Conservation (phyloP, 2,329 filamentous ascomycete species). For the Epichloe scottii region DNA sequence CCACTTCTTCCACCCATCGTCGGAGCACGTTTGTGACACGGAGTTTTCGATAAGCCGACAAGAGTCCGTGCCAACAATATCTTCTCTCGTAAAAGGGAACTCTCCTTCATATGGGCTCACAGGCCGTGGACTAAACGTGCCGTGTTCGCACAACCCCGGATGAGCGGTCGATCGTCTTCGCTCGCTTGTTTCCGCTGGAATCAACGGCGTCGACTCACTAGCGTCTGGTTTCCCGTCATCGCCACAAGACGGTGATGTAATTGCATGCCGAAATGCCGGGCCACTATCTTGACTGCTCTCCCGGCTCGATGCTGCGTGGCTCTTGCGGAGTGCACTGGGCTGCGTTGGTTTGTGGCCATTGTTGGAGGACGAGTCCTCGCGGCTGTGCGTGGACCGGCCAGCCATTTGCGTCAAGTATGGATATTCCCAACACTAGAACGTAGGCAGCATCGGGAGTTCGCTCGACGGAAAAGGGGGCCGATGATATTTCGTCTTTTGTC, state of each 20-base stretch:
- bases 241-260: conserved; percentile 3
- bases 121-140: conserved; percentile 62
- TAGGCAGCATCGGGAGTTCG: neutral
- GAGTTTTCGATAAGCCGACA: conserved; percentile 25
- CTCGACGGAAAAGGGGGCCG: neutral
- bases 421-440: neutral
- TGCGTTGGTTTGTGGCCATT: conserved; percentile 28
- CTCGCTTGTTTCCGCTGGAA: conserved; percentile 15
- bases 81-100: conserved; percentile 19
- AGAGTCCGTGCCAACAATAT: conserved; percentile 20
- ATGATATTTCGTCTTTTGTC: neutral
- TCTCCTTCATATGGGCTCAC: conserved; percentile 30
- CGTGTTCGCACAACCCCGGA: conserved; percentile 51
- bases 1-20: conserved; percentile 34
- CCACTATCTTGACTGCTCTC: conserved; percentile 9
- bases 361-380: conserved; percentile 15
- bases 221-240: conserved; percentile 12
- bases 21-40: conserved; percentile 24
- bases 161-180: conserved; percentile 13
- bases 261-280: conserved; percentile 6
- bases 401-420: conserved; percentile 11
- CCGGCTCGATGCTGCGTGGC: conserved; percentile 22
- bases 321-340: conserved; percentile 34
- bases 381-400: conserved; percentile 15
- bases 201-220: conserved; percentile 40